Base-by-base conservation (phyloP, 768 basidiomycete genomes). In the Russula brevipes region DNA sequence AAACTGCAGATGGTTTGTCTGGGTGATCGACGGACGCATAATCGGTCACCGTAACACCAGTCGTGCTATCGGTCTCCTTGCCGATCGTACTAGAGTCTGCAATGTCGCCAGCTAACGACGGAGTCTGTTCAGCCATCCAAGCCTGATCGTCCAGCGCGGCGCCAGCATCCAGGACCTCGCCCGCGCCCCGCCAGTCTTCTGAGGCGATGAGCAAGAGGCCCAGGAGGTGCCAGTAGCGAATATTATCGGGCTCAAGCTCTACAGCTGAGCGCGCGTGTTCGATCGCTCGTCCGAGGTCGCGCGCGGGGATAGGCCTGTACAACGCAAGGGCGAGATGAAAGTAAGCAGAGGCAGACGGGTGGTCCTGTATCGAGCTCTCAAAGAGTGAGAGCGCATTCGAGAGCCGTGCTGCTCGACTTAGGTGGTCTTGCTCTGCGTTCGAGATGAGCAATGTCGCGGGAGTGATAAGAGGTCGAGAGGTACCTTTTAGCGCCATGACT, bases 211-310 rank as follows among this genome's bases (percentile, higher is more conserved):
- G 78, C 11, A 96, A 73, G 5, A 98, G 76, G 0, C 89, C 93
- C 0, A 98, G 80, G 16, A 98, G 81, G 74, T 98, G 96, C 95
- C 94, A 98, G 57, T 89, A 88, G 46, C 91, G 81, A 31, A 90
- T 73, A 63, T 83, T 80, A 38, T 73, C 75, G 0, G 87, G 77
- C 36, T 87, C 84, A 6, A 80, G 78, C 71, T 94, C 89, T 3
- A 96, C 84, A 1, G 94, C 89, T 4, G 77, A 70, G 6, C 87
- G 85, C 0, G 91, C 89, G 55, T 84, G 77, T 14, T 80, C 73
- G 7, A 89, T 81, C 0, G 94, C 91, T 35, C 79, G 76, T n/a
- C 83, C 78, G 39, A 94, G 74, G 65, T 90, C 81, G 31, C 87
- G 85, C 4, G 77, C 75, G 1, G 82, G 81, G 14, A 88, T 85